Evolutionary conservation across 176 grass and related monocot species (phyloP).

Genomic region (Zea luxurians): DNA sequence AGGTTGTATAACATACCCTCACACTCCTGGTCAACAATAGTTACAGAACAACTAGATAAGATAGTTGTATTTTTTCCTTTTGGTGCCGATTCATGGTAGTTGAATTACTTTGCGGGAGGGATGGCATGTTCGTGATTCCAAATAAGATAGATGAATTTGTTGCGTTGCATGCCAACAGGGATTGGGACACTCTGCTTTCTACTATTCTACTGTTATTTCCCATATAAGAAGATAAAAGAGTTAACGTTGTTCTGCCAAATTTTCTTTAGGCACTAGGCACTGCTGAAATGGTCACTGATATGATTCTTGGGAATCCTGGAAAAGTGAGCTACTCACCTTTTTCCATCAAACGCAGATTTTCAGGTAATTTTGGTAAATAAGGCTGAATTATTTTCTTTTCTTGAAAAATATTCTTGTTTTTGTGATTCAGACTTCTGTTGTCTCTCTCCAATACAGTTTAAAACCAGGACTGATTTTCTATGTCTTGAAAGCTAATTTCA

Average conservation of each 20-base stretch:
- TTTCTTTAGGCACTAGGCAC: slow-evolving; percentile 80
- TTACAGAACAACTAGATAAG: slow-evolving; percentile 21
- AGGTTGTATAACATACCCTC: neutral
- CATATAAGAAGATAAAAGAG: slow-evolving; percentile 24
- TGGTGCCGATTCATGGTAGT: slow-evolving; percentile 3
- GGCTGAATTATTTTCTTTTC: neutral
- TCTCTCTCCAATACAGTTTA: slow-evolving; percentile 1
- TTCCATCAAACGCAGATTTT: slow-evolving; percentile 73
- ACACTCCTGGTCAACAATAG: slow-evolving; percentile 1
- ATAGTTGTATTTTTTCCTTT: neutral
- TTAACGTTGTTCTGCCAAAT: slow-evolving; percentile 36
- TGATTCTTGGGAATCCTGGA: slow-evolving; percentile 70
- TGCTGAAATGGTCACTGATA: slow-evolving; percentile 91
- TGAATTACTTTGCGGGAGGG: slow-evolving; percentile 9
- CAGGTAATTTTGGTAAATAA: slow-evolving; percentile 42
- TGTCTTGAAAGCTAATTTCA: slow-evolving; percentile 25
- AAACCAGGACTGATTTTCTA: slow-evolving; percentile 26
- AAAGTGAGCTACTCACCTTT: slow-evolving; percentile 68
- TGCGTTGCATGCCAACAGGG: slow-evolving; percentile 6
- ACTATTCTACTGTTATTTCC: neutral
- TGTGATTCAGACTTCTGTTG: neutral
- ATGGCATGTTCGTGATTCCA: slow-evolving; percentile 6
- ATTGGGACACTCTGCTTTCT: slow-evolving; percentile 7
- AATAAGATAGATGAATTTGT: slow-evolving; percentile 13
- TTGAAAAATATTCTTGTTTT: neutral